Percentiles rank a stretch among this genome's conserved stretches.
Conservation (phyloP, 768 basidiomycete genomes). For the Auricularia auricula-judae region DNA sequence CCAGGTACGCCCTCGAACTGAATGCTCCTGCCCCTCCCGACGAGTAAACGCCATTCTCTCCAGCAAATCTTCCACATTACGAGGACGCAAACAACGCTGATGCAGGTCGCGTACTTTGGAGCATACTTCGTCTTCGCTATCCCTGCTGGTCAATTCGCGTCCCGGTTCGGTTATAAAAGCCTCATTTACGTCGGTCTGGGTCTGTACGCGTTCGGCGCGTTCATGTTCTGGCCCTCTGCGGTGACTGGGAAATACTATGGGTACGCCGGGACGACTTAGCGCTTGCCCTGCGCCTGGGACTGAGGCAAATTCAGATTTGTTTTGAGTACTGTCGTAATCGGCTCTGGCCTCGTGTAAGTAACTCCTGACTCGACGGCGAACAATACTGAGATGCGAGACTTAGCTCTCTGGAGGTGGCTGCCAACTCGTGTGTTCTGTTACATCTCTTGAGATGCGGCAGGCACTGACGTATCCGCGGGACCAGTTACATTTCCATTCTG, state of each 20-base stretch:
- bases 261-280: too few species aligned
- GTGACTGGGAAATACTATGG: slow-evolving; percentile 24
- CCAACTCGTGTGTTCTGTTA: slow-evolving; percentile 15
- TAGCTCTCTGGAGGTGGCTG: slow-evolving; percentile 11
- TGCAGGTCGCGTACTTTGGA: slow-evolving; percentile 23
- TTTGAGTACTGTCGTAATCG: slow-evolving; percentile 18
- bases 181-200: slow-evolving; percentile 6
- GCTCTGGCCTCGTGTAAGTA: slow-evolving; percentile 19
- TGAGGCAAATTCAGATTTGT: slow-evolving; percentile 13
- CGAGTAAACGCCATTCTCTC: not conserved
- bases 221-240: slow-evolving; percentile 26
- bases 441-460: not conserved
- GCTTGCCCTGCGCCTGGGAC: too few species aligned
- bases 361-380: not conserved
- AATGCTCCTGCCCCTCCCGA: not conserved
- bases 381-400: not conserved
- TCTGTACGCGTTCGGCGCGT: slow-evolving; percentile 16
- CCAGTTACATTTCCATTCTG: slow-evolving; percentile 17
- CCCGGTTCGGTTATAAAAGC: slow-evolving; percentile 21
- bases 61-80: slow-evolving; percentile 20
- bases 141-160: slow-evolving; percentile 1
- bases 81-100: slow-evolving; percentile 26
- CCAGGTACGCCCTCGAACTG: slow-evolving; percentile 11
- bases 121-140: not conserved
- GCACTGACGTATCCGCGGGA: not conserved